These are phyloP conservation scores for Fusarium piperis DNA, from an alignment of 2,329 filamentous ascomycete species.

Conservation along the genomic window DNA sequence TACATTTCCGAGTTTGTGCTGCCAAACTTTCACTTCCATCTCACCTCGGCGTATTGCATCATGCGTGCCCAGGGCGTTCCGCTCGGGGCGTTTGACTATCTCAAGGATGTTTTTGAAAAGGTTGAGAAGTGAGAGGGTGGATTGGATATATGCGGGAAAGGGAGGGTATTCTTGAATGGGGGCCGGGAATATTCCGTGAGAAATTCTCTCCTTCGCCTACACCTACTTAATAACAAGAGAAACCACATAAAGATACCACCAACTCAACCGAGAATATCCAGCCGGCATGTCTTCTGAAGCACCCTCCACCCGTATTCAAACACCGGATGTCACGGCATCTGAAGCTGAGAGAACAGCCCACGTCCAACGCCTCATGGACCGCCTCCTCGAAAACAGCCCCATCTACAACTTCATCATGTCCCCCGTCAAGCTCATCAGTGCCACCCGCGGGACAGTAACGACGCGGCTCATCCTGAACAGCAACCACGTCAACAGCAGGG, in stretches of 20 bases:
- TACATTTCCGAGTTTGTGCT: constrained; percentile 58
- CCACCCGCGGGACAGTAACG: constrained; percentile 57
- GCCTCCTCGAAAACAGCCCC: constrained; percentile 56
- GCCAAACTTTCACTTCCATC: constrained; percentile 71
- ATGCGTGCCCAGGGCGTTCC: constrained; percentile 65
- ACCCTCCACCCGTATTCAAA: constrained; percentile 18
- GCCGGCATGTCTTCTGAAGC: constrained; percentile 24
- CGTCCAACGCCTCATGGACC: constrained; percentile 46
- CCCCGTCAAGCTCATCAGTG: constrained; percentile 55
- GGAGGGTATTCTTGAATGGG: constrained; percentile 40
- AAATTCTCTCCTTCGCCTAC: constrained; percentile 19
- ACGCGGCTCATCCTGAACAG: constrained; percentile 58
- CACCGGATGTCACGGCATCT: constrained; percentile 17
- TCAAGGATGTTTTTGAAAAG: constrained; percentile 46
- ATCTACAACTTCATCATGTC: constrained; percentile 60
- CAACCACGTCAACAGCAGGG: constrained; percentile 74
- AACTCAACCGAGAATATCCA: neutral
- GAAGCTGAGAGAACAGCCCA: constrained; percentile 35
- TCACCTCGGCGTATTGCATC: constrained; percentile 65
- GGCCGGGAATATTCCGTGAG: constrained; percentile 39
- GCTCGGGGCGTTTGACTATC: constrained; percentile 66
- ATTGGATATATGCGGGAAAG: constrained; percentile 28
- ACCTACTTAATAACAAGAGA: neutral
- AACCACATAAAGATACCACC: neutral
- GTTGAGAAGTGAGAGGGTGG: neutral